Percentiles rank a stretch among this genome's conserved stretches.
Conservation (phyloP, 225 moss, liverwort and hornwort species). For the Straminergon stramineum region DNA sequence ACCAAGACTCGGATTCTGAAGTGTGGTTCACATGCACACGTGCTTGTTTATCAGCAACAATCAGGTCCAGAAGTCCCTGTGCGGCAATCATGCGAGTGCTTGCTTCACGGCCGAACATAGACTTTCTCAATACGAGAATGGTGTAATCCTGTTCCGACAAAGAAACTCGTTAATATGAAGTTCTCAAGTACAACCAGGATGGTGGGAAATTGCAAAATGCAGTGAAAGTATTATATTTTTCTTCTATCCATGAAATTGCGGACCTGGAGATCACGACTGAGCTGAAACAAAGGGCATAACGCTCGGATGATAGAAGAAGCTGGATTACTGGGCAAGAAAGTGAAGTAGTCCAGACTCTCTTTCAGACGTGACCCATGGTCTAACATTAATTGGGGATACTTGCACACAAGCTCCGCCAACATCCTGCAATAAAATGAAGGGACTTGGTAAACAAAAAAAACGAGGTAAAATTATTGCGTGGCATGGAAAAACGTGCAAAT, state of each 20-base stretch:
- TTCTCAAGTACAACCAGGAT: background rate
- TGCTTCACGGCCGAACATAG: constrained; percentile 87
- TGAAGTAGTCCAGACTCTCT: constrained; percentile 82
- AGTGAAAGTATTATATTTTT: background rate
- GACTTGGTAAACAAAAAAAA: background rate
- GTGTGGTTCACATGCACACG: constrained; percentile 22
- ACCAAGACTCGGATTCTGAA: constrained; percentile 40
- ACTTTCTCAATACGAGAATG: constrained; percentile 72
- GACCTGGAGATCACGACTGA: constrained; percentile 87
- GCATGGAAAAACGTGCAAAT: background rate
- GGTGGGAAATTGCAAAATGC: background rate
- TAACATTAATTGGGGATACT: constrained; percentile 68
- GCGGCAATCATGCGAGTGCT: constrained; percentile 70
- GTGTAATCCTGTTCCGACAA: constrained; percentile 62
- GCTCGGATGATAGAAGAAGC: constrained; percentile 62
- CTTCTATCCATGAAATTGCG: background rate
- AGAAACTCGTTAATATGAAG: background rate
- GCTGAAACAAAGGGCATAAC: constrained; percentile 75
- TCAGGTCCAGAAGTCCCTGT: constrained; percentile 63
- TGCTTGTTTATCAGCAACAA: constrained; percentile 62
- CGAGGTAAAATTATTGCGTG: background rate
- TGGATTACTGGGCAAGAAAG: constrained; percentile 71
- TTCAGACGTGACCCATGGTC: constrained; percentile 67
- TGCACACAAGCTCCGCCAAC: constrained; percentile 66
- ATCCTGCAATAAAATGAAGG: constrained; percentile 39